Conservation (phyloP, 148 eudicot species). For the Fagopyrum homotropicum region DNA sequence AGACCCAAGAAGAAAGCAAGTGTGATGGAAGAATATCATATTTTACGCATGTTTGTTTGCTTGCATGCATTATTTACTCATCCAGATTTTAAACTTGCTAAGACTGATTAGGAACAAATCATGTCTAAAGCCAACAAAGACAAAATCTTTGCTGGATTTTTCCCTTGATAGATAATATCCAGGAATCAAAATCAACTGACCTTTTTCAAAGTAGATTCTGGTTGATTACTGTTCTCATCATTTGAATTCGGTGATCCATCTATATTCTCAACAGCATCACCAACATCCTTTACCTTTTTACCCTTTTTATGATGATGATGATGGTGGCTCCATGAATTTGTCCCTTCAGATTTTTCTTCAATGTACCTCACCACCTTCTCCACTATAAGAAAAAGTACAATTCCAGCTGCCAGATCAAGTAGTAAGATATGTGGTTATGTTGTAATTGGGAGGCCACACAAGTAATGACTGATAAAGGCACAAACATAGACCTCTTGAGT, state of each 20-base stretch:
- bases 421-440: conserved; percentile 12
- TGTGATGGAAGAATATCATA: not conserved
- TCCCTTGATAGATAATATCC: not conserved
- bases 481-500: not conserved
- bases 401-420: conserved; percentile 63
- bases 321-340: conserved; percentile 41
- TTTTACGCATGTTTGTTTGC: not conserved
- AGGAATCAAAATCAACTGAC: conserved; percentile 25
- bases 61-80: not conserved
- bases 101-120: not conserved
- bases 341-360: conserved; percentile 65
- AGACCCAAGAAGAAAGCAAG: not conserved
- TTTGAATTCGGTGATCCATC: conserved; percentile 20
- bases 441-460: not conserved
- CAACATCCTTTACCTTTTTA: conserved; percentile 48
- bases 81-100: not conserved
- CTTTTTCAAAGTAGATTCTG: conserved; percentile 46
- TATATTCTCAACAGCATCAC: conserved; percentile 23
- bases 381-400: conserved; percentile 78
- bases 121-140: not conserved
- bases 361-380: conserved; percentile 87
- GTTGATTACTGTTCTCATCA: conserved; percentile 27
- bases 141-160: not conserved
- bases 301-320: conserved; percentile 54
- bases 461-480: not conserved